phyloP scores from a whole-genome alignment of 768 basidiomycete genomes.

The Butyriboletus loyo region DNA sequence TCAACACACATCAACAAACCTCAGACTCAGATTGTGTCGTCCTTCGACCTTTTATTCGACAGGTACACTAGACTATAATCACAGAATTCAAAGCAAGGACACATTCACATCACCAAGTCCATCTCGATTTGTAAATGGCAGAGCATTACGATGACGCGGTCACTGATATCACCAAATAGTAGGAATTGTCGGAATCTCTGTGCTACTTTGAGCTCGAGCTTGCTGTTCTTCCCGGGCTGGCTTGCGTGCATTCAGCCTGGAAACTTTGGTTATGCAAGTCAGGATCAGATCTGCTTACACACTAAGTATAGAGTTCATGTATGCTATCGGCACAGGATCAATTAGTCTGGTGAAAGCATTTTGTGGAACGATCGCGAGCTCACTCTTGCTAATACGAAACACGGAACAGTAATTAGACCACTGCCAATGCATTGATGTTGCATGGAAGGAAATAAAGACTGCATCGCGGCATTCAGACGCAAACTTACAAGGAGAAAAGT shows the following conservation, averaged over 20 bases:
- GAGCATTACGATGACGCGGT: not conserved
- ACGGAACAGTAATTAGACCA: constrained; percentile 13
- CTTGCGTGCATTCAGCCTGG: constrained; percentile 17
- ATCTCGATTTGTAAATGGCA: not conserved
- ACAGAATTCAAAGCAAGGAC: not conserved
- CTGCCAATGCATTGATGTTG: constrained; percentile 9
- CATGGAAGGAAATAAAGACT: not conserved
- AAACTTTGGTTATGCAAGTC: not conserved
- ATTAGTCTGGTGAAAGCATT: not conserved
- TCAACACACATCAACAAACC: not conserved
- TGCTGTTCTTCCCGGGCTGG: constrained; percentile 15
- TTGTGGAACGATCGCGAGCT: not conserved
- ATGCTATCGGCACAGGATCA: constrained; percentile 6
- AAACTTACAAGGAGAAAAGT: constrained; percentile 15
- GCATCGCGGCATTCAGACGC: not conserved
- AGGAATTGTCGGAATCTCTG: constrained; percentile 21
- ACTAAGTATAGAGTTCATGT: constrained; percentile 23
- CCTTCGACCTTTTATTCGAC: not conserved
- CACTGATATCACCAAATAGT: constrained; percentile 5
- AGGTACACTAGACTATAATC: no score
- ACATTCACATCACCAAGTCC: not conserved
- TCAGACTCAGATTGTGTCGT: not conserved
- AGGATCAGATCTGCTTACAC: constrained; percentile 15
- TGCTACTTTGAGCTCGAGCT: not conserved
- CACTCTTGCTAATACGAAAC: constrained; percentile 18